Percentiles rank a stretch among this genome's conserved stretches.
Conservation (phyloP, 169 alveolate species). For the Eimeria necatrix region DNA sequence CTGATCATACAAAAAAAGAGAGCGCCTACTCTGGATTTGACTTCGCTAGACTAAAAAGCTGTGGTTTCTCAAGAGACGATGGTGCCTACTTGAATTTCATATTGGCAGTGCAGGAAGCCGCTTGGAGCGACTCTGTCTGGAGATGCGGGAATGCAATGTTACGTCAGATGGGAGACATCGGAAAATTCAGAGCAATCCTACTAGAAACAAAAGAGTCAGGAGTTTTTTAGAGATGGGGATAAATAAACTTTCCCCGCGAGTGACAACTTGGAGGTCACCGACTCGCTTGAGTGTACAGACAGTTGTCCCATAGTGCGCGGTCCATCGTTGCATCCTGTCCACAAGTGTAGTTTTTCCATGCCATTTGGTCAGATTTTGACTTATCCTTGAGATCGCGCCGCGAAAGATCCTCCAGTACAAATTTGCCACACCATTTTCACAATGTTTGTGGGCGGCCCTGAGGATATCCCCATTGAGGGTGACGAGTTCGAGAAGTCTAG, state of each 20-base stretch:
- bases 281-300: slow-evolving; percentile 58
- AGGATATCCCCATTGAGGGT: slow-evolving; percentile 81
- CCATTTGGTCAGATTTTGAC: slow-evolving; percentile 66
- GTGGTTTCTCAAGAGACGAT: background rate
- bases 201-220: background rate
- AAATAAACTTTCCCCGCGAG: background rate
- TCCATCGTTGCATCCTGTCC: background rate
- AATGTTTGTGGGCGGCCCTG: slow-evolving; percentile 76
- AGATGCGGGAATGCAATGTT: background rate
- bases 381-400: slow-evolving; percentile 21
- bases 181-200: background rate
- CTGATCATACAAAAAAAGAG: no score
- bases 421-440: background rate
- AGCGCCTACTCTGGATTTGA: no score
- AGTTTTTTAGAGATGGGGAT: background rate
- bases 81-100: background rate
- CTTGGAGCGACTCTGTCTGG: slow-evolving; percentile 10
- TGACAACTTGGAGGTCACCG: background rate
- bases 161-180: background rate
- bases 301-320: background rate
- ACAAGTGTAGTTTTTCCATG: slow-evolving; percentile 16
- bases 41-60: no score
- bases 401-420: slow-evolving; percentile 14
- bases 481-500: slow-evolving; percentile 76
- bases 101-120: background rate